These are phyloP conservation scores for Geranium incanum DNA, from an alignment of 441 rosid species.

Conservation along the genomic window DNA sequence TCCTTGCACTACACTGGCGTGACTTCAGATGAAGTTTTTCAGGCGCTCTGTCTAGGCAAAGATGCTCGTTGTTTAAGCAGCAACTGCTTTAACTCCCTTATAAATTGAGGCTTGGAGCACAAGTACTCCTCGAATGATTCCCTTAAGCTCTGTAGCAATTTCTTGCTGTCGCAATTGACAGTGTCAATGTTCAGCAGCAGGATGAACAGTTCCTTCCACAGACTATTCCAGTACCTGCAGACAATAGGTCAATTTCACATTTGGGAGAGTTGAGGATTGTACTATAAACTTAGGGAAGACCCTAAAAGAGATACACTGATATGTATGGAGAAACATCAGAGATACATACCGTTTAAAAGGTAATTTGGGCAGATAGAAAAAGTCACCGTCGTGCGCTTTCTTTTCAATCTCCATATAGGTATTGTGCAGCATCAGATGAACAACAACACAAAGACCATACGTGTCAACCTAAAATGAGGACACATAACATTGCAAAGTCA, in stretches of 20 bases:
- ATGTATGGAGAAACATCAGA: background rate
- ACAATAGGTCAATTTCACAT: background rate
- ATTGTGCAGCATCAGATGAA: conserved; percentile 81
- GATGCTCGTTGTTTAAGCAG: conserved; percentile 61
- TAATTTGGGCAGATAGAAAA: conserved; percentile 48
- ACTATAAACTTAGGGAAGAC: too few relatives aligned
- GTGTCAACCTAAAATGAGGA: conserved; percentile 53
- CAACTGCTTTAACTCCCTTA: conserved; percentile 60
- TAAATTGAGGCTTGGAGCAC: conserved; percentile 40
- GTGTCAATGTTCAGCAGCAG: conserved; percentile 50
- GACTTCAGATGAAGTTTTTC: background rate
- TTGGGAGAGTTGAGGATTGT: background rate
- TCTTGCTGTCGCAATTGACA: conserved; percentile 29
- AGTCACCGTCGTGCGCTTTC: conserved; percentile 43
- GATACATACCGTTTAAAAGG: conserved; percentile 51
- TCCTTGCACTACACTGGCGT: too few relatives aligned
- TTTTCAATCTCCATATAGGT: conserved; percentile 57
- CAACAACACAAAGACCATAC: conserved; percentile 69
- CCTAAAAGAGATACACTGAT: too few relatives aligned
- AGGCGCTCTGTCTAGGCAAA: conserved; percentile 5
- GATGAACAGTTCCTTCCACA: conserved; percentile 67
- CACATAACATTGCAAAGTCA: conserved; percentile 11
- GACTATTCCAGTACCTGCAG: conserved; percentile 72
- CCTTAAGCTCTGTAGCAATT: conserved; percentile 50
- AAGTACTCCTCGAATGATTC: conserved; percentile 51